Percentiles rank a stretch among this genome's conserved stretches.
Conservation (phyloP, 805 yeast species). For the Saccharomycopsis vini region DNA sequence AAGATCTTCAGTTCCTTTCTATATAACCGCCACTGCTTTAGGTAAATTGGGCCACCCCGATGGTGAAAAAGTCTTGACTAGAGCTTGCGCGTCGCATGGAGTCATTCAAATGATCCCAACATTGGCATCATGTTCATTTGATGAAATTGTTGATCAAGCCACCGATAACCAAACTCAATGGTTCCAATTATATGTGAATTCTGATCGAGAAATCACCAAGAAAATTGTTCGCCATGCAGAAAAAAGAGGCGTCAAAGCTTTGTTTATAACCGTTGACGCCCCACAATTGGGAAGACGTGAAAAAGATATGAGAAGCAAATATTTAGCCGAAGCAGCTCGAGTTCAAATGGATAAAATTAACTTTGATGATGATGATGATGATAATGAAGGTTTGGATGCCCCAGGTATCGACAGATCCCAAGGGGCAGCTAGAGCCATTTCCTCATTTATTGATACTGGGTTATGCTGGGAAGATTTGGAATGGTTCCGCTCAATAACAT, state of each 20-base stretch:
- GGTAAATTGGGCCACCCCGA: constrained; percentile 90
- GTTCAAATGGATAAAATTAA: too few relatives aligned
- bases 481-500: constrained; percentile 46
- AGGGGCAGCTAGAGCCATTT: constrained; percentile 83
- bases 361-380: constrained; percentile 44
- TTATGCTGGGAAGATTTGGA: constrained; percentile 58
- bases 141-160: constrained; percentile 76
- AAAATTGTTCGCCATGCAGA: constrained; percentile 65
- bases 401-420: constrained; percentile 61
- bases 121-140: constrained; percentile 78
- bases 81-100: constrained; percentile 66
- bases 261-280: constrained; percentile 88
- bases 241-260: constrained; percentile 64
- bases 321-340: constrained; percentile 36
- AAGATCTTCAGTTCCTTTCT: constrained; percentile 66
- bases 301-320: constrained; percentile 67
- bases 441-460: constrained; percentile 72
- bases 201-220: constrained; percentile 58
- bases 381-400: constrained; percentile 31
- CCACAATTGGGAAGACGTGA: constrained; percentile 89
- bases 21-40: constrained; percentile 84
- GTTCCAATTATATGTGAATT: constrained; percentile 81
- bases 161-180: constrained; percentile 67
- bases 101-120: constrained; percentile 90
- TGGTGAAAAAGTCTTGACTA: constrained; percentile 81